Conservation (phyloP, 805 yeast species). For the Kregervanrija delftensis region DNA sequence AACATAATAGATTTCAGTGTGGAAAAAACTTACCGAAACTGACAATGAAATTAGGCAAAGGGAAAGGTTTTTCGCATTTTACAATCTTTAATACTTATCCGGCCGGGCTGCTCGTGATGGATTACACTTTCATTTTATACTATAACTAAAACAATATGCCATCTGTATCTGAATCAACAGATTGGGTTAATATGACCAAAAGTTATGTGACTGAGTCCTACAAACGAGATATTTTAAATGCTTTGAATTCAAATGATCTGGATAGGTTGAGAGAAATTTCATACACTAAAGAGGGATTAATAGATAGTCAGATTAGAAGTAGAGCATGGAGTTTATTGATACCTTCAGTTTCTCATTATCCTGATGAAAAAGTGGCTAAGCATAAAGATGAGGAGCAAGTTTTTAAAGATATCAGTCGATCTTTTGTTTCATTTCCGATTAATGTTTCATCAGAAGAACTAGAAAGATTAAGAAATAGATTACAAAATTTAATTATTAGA, state of each 20-base stretch:
- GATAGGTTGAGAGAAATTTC: slow-evolving; percentile 29
- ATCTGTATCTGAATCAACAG: slow-evolving; percentile 26
- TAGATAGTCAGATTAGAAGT: slow-evolving; percentile 34
- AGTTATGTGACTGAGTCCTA: slow-evolving; percentile 22
- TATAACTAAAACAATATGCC: too few relatives aligned
- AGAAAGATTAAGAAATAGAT: slow-evolving; percentile 31
- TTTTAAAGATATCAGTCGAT: slow-evolving; percentile 65
- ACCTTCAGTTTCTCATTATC: neutral
- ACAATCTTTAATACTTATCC: too few relatives aligned
- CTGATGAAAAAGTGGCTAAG: slow-evolving; percentile 22
- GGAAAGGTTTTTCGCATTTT: too few relatives aligned
- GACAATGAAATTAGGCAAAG: too few relatives aligned
- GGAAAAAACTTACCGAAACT: too few relatives aligned
- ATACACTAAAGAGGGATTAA: slow-evolving; percentile 41
- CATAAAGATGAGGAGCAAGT: slow-evolving; percentile 80
- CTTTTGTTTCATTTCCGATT: slow-evolving; percentile 42
- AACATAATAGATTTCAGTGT: too few relatives aligned
- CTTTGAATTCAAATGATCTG: slow-evolving; percentile 24
- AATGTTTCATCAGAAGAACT: slow-evolving; percentile 15
- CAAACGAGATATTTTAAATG: too few relatives aligned
- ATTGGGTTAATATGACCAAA: slow-evolving; percentile 11
- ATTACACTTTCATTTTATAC: too few relatives aligned
- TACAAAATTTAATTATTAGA: slow-evolving; percentile 39
- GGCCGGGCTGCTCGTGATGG: too few relatives aligned
- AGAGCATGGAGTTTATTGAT: slow-evolving; percentile 48